These are phyloP conservation scores for Allantophomopsis cytisporea DNA, from an alignment of 2,329 filamentous ascomycete genomes.

Conservation along the genomic window DNA sequence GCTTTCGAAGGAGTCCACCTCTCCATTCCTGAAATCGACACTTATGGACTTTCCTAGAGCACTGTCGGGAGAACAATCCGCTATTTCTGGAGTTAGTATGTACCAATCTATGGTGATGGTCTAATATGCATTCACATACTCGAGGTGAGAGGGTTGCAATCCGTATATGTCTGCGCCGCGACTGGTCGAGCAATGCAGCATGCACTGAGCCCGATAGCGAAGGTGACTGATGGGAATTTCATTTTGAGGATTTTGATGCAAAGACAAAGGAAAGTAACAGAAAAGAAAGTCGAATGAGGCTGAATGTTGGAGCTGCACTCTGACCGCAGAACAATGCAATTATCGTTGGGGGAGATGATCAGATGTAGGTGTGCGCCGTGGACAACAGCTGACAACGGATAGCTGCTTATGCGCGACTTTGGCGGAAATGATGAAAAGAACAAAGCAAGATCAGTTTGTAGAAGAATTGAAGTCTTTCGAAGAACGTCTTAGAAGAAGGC, in stretches of 20 bases:
- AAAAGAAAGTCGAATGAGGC: not conserved
- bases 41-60: constrained; percentile 73
- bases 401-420: too few relatives aligned
- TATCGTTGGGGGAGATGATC: too few relatives aligned
- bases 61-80: constrained; percentile 59
- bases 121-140: constrained; percentile 13
- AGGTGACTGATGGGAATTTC: not conserved
- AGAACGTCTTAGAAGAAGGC: too few relatives aligned
- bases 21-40: constrained; percentile 70
- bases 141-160: constrained; percentile 36
- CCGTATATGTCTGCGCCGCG: constrained; percentile 36
- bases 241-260: not conserved
- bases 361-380: too few relatives aligned
- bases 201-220: not conserved
- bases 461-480: too few relatives aligned
- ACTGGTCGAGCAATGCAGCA: constrained; percentile 4
- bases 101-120: not conserved
- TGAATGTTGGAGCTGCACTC: not conserved
- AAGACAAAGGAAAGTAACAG: not conserved
- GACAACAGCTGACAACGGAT: too few relatives aligned
- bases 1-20: constrained; percentile 64
- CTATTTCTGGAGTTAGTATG: constrained; percentile 14
- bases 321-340: too few relatives aligned
- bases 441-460: too few relatives aligned
- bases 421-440: too few relatives aligned